A percentile compares a stretch with the other conserved stretches of the same genome.
These are phyloP conservation scores for Pyrenochaeta sp. DNA, from an alignment of 2,329 filamentous ascomycete genomes.

Conservation along the genomic window DNA sequence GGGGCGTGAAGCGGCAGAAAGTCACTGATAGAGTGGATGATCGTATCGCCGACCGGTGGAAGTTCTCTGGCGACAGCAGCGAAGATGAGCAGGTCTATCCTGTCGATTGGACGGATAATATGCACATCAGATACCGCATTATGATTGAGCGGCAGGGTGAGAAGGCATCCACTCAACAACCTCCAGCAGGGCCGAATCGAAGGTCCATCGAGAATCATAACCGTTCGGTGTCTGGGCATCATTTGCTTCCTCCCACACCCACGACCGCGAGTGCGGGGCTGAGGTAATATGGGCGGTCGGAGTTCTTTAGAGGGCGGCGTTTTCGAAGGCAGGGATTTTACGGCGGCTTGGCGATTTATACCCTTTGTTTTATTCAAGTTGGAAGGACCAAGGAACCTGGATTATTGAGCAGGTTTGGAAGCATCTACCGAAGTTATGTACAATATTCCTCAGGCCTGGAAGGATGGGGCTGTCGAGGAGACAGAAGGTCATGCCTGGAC, in stretches of 20 bases:
- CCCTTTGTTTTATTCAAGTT: slow-evolving; percentile 40
- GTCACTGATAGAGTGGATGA: slow-evolving; percentile 38
- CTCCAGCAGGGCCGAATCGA: slow-evolving; percentile 32
- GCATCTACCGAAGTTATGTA: slow-evolving; percentile 37
- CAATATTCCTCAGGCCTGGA: slow-evolving; percentile 18
- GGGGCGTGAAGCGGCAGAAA: slow-evolving; percentile 67
- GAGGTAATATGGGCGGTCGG: slow-evolving; percentile 11
- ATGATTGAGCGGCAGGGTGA: slow-evolving; percentile 56
- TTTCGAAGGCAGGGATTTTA: slow-evolving; percentile 26
- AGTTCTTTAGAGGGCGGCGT: slow-evolving; percentile 19
- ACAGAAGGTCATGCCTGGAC: slow-evolving; percentile 17
- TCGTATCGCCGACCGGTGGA: slow-evolving; percentile 64
- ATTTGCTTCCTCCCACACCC: slow-evolving; percentile 42
- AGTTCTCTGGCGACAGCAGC: slow-evolving; percentile 85
- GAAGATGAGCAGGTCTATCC: slow-evolving; percentile 79
- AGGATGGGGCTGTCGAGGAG: background rate
- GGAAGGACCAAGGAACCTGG: slow-evolving; percentile 8
- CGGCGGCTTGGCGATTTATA: slow-evolving; percentile 41
- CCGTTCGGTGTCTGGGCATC: slow-evolving; percentile 46
- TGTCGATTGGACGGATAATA: slow-evolving; percentile 72
- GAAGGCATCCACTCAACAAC: slow-evolving; percentile 43
- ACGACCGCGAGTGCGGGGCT: slow-evolving; percentile 24
- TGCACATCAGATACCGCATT: slow-evolving; percentile 66
- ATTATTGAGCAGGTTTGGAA: slow-evolving; percentile 13
- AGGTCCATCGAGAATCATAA: slow-evolving; percentile 47